Conservation (phyloP, 495 filamentous ascomycete species). For the Cairneyella variabilis region DNA sequence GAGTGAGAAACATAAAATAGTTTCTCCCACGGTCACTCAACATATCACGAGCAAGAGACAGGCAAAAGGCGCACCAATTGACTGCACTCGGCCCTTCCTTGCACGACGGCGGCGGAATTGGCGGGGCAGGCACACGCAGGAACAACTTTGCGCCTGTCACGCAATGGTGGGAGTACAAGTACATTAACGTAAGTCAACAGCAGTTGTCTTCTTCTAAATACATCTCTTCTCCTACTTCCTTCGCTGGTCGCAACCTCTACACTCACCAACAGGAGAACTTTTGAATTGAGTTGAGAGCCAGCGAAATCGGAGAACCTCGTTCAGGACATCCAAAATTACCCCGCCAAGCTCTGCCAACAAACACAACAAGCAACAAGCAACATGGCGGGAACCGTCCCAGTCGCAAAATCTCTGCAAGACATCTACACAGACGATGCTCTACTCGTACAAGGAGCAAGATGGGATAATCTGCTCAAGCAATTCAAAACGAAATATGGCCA, state of each 20-base stretch:
- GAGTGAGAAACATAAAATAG: too few species aligned
- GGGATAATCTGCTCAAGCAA: slow-evolving; percentile 63
- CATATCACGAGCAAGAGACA: too few species aligned
- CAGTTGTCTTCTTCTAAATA: background rate
- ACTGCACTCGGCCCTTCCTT: background rate
- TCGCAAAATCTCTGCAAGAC: slow-evolving; percentile 54
- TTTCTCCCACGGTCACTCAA: too few species aligned
- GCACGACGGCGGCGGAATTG: background rate
- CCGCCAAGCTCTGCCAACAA: background rate
- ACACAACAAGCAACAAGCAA: too few species aligned
- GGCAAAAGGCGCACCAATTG: slow-evolving; percentile 20
- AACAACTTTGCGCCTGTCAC: slow-evolving; percentile 7
- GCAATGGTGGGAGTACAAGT: slow-evolving; percentile 2
- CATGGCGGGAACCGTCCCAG: slow-evolving; percentile 56
- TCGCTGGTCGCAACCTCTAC: background rate
- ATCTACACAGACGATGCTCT: slow-evolving; percentile 67
- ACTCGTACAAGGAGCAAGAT: slow-evolving; percentile 56
- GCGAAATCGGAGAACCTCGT: background rate
- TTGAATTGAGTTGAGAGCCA: too few species aligned
- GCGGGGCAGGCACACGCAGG: slow-evolving; percentile 1
- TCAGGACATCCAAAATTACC: too few species aligned
- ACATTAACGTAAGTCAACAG: too few species aligned
- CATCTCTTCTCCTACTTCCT: background rate
- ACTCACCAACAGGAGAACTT: too few species aligned
- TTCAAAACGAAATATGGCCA: slow-evolving; percentile 73